A percentile compares a stretch with the other conserved stretches of the same genome.
Conservation (phyloP, 768 basidiomycete genomes). For the Pulveroboletus ravenelii region DNA sequence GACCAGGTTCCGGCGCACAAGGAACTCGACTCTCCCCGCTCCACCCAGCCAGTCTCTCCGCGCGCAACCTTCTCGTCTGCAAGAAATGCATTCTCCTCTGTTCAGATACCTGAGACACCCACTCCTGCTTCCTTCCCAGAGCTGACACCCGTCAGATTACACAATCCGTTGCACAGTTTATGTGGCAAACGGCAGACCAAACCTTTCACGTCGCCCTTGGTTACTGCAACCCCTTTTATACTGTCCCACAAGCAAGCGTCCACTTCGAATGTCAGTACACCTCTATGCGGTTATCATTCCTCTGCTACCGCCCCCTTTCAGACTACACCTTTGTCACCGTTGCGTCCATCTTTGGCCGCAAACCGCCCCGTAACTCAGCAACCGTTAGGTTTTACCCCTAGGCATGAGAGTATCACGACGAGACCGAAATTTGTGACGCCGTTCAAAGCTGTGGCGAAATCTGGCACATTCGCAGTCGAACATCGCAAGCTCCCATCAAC, state of each 20-base stretch:
- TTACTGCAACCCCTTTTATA: conserved; percentile 12
- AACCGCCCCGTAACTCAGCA: conserved; percentile 14
- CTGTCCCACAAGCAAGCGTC: conserved; percentile 15
- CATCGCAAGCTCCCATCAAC: neutral
- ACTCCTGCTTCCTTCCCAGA: conserved; percentile 27
- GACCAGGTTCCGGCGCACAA: conserved; percentile 21
- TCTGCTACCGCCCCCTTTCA: conserved; percentile 8
- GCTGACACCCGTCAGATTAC: conserved; percentile 10
- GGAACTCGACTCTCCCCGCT: conserved; percentile 1
- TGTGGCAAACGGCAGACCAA: conserved; percentile 22
- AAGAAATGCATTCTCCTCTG: conserved; percentile 32
- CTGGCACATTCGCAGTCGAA: conserved; percentile 30
- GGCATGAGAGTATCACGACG: conserved; percentile 29
- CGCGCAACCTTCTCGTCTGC: conserved; percentile 36
- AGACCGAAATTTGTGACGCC: conserved; percentile 52
- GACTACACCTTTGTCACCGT: conserved; percentile 26
- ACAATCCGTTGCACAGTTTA: conserved; percentile 6
- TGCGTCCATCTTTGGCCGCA: conserved; percentile 30
- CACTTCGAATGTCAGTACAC: conserved; percentile 28
- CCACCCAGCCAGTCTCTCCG: conserved; percentile 6
- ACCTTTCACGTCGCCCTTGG: conserved; percentile 47
- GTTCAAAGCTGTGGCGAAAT: conserved; percentile 52
- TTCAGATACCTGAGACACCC: conserved; percentile 35
- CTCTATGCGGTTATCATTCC: conserved; percentile 7
- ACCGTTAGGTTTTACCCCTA: conserved; percentile 23